phyloP scores from a whole-genome alignment of 495 filamentous ascomycete genomes.

The Penicillium steckii region DNA sequence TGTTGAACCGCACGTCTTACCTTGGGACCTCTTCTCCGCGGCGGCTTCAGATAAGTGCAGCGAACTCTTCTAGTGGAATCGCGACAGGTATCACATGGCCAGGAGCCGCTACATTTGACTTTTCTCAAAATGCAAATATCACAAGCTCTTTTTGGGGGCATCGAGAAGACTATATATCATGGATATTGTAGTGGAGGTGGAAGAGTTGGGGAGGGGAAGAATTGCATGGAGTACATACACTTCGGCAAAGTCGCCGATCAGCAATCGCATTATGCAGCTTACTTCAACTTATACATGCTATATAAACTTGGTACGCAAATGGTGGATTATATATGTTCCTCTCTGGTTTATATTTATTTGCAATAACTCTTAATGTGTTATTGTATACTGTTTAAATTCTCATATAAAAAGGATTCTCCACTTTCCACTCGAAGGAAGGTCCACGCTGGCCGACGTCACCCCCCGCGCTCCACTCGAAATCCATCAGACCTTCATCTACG shows the following conservation, averaged over 20 bases:
- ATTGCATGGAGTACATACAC: neutral
- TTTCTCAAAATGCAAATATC: slow-evolving; percentile 33
- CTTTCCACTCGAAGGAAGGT: slow-evolving; percentile 1
- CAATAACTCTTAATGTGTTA: too few species aligned
- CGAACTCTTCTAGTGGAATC: slow-evolving; percentile 14
- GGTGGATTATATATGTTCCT: neutral
- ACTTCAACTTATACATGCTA: too few species aligned
- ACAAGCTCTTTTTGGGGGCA: slow-evolving; percentile 33
- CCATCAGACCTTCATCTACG: neutral
- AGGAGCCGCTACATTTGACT: slow-evolving; percentile 32
- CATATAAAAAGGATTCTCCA: neutral
- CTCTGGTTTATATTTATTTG: neutral
- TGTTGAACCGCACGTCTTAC: slow-evolving; percentile 9
- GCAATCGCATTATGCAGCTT: too few species aligned
- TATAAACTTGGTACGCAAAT: too few species aligned
- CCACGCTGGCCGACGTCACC: slow-evolving; percentile 2
- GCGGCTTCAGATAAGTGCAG: slow-evolving; percentile 32
- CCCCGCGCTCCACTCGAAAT: neutral
- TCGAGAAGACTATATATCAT: neutral
- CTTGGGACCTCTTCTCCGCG: slow-evolving; percentile 31
- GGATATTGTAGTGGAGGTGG: slow-evolving; percentile 4
- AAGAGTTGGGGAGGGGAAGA: neutral
- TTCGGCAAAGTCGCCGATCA: neutral
- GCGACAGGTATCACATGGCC: slow-evolving; percentile 30
- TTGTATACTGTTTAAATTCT: too few species aligned